Percentiles rank a stretch among this genome's conserved stretches.
Conservation (phyloP, 1,284 basidiomycete genomes). For the Ganoderma resinaceum region DNA sequence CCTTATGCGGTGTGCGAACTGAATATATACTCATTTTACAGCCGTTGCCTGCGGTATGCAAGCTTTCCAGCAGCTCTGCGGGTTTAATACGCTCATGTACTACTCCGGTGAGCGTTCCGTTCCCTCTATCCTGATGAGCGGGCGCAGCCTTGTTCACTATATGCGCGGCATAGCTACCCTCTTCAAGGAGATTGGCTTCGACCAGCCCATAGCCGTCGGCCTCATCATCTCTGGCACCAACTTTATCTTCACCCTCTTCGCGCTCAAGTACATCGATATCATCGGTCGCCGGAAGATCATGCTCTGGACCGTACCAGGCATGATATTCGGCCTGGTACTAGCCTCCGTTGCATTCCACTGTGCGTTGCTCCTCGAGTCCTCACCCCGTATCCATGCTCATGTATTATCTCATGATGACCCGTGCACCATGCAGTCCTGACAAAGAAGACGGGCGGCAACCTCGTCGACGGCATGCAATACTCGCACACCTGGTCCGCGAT, state of each 20-base stretch:
- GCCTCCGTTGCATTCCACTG: constrained; percentile 81
- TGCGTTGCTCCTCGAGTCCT: constrained; percentile 49
- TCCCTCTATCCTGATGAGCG: neutral
- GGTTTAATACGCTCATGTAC: constrained; percentile 75
- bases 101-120: constrained; percentile 52
- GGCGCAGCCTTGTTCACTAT: neutral
- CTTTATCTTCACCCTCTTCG: constrained; percentile 83
- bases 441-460: constrained; percentile 64
- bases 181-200: constrained; percentile 82
- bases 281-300: constrained; percentile 82
- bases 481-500: constrained; percentile 69
- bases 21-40: constrained; percentile 36
- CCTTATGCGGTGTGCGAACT: neutral
- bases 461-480: constrained; percentile 71
- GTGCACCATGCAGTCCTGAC: constrained; percentile 62
- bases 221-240: constrained; percentile 83
- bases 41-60: constrained; percentile 83
- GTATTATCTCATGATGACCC: too few species aligned
- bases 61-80: constrained; percentile 84
- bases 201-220: constrained; percentile 82
- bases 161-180: constrained; percentile 60
- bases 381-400: neutral
- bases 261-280: constrained; percentile 83
- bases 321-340: constrained; percentile 75
- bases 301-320: constrained; percentile 79